These are phyloP conservation scores for Mucor ambiguus DNA, from an alignment of 371 early-diverging fungal genomes.

Conservation along the genomic window DNA sequence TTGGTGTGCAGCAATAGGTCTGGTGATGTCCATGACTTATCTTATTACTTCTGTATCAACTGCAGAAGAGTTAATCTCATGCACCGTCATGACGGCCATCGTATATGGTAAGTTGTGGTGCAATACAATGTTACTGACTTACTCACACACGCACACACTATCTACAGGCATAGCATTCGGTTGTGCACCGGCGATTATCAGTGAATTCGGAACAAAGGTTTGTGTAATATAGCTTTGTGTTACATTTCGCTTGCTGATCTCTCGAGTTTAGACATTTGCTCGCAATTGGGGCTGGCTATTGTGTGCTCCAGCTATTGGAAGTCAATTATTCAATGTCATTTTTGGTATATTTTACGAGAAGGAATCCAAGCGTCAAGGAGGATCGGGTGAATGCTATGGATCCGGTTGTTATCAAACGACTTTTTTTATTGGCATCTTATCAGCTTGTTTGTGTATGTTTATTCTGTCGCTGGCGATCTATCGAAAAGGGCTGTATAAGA, in stretches of 20 bases:
- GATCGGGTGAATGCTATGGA: slow-evolving; percentile 31
- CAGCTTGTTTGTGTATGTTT: slow-evolving; percentile 21
- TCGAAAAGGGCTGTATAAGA: slow-evolving; percentile 26
- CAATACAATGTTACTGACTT: too few species aligned
- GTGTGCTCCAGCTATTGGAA: slow-evolving; percentile 50
- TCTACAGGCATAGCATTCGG: slow-evolving; percentile 31
- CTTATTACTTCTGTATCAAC: slow-evolving; percentile 16
- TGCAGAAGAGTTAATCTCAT: slow-evolving; percentile 29
- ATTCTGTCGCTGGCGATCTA: slow-evolving; percentile 38
- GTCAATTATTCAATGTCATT: slow-evolving; percentile 46
- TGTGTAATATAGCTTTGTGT: not conserved
- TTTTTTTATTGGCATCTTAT: slow-evolving; percentile 31
- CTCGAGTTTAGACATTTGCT: slow-evolving; percentile 38
- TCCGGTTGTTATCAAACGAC: slow-evolving; percentile 33
- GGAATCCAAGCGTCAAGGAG: slow-evolving; percentile 34
- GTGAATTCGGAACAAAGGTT: slow-evolving; percentile 49
- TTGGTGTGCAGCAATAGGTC: slow-evolving; percentile 28
- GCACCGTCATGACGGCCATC: slow-evolving; percentile 37
- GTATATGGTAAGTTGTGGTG: slow-evolving; percentile 29
- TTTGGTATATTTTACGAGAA: slow-evolving; percentile 43
- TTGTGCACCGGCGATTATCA: slow-evolving; percentile 43
- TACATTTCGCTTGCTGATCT: slow-evolving; percentile 12
- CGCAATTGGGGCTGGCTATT: slow-evolving; percentile 53
- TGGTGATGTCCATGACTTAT: slow-evolving; percentile 11
- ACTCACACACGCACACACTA: not conserved